phyloP scores from a whole-genome alignment of 2,329 filamentous ascomycete species.

The Fusarium armeniacum region DNA sequence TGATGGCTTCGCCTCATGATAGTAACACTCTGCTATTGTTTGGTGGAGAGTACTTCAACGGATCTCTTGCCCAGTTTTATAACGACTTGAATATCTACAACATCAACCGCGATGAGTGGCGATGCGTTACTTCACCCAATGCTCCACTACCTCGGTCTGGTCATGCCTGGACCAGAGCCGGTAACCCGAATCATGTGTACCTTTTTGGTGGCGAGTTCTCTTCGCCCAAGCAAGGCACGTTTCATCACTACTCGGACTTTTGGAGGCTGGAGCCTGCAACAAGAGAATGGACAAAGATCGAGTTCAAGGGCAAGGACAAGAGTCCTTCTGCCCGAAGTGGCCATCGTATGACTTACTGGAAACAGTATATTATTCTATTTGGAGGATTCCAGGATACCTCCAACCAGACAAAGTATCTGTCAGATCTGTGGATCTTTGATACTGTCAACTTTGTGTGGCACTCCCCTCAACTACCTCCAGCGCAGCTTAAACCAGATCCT shows the following conservation, averaged over 20 bases:
- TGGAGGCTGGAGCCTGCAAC: constrained; percentile 89
- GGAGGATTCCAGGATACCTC: constrained; percentile 98
- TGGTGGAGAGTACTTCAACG: constrained; percentile 96
- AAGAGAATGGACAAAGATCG: constrained; percentile 92
- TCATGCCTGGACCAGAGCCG: constrained; percentile 93
- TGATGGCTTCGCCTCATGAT: constrained; percentile 88
- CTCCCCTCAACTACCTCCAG: constrained; percentile 79
- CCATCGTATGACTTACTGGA: constrained; percentile 96
- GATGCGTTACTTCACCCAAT: constrained; percentile 89
- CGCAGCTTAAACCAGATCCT: constrained; percentile 88
- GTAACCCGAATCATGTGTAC: constrained; percentile 87
- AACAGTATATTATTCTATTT: constrained; percentile 96
- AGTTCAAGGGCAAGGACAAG: constrained; percentile 82
- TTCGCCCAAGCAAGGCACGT: constrained; percentile 95
- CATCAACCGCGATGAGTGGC: constrained; percentile 90
- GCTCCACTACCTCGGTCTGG: constrained; percentile 90
- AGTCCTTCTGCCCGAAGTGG: constrained; percentile 88
- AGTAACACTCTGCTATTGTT: constrained; percentile 91
- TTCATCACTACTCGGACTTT: constrained; percentile 99
- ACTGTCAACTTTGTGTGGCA: constrained; percentile 89
- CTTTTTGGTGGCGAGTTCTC: constrained; percentile 98
- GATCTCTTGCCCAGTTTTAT: constrained; percentile 81
- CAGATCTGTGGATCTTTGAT: constrained; percentile 96
- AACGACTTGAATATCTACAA: constrained; percentile 78
- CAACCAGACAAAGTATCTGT: constrained; percentile 92